Evolutionary conservation across 441 rosid genomes (phyloP).

Genomic region (Populus hybrid): DNA sequence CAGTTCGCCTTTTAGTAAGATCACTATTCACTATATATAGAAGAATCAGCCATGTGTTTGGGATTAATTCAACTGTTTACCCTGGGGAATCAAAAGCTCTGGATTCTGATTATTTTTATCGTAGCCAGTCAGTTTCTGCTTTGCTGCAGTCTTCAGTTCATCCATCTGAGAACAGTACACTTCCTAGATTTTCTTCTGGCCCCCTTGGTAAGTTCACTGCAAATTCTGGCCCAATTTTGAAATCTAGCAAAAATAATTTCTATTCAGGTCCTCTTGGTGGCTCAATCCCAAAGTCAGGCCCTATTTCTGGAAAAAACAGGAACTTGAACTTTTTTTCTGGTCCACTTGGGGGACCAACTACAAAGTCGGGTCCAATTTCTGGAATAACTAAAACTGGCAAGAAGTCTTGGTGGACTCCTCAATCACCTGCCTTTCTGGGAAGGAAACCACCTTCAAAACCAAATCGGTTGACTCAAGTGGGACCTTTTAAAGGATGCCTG

Average conservation of each 20-base stretch:
- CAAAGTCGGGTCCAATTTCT: constrained; percentile 58
- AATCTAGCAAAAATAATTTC: constrained; percentile 48
- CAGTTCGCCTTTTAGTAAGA: constrained; percentile 60
- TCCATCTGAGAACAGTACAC: constrained; percentile 47
- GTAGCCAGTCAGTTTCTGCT: constrained; percentile 71
- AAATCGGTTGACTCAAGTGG: constrained; percentile 68
- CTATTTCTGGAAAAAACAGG: constrained; percentile 41
- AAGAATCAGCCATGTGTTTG: constrained; percentile 67
- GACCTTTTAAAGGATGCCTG: constrained; percentile 80
- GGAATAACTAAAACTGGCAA: constrained; percentile 46
- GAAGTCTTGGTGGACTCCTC: constrained; percentile 53
- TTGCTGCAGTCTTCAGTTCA: constrained; percentile 51
- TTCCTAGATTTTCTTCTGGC: constrained; percentile 76
- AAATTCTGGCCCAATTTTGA: constrained; percentile 48
- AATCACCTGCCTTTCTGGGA: constrained; percentile 29
- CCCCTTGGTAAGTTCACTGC: constrained; percentile 51
- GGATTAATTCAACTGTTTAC: constrained; percentile 40
- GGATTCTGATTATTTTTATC: constrained; percentile 53
- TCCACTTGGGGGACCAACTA: constrained; percentile 51
- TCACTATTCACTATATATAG: constrained; percentile 70
- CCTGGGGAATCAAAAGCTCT: constrained; percentile 37
- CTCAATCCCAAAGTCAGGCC: constrained; percentile 46
- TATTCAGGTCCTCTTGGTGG: constrained; percentile 78
- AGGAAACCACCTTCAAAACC: constrained; percentile 48
- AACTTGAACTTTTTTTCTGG: constrained; percentile 64